Evolutionary conservation across 768 basidiomycete species (phyloP).

Genomic region (Austroboletus eburneus): DNA sequence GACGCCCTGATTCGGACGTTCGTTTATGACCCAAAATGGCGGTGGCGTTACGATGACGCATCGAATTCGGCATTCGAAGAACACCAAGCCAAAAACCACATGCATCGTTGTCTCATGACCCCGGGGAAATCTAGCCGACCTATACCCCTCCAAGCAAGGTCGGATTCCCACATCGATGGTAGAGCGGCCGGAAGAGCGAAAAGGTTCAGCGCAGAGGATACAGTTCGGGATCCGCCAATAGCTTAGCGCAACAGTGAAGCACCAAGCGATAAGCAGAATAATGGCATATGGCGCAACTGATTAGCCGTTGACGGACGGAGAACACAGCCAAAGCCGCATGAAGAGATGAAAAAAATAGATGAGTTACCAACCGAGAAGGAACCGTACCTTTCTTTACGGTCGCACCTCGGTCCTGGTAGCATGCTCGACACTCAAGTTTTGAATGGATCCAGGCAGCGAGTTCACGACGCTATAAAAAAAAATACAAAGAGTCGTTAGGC

Average conservation of each 20-base stretch:
- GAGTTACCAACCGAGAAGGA: slow-evolving; percentile 2
- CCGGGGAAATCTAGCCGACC: not conserved
- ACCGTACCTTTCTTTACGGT: not conserved
- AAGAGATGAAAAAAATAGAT: too few species aligned
- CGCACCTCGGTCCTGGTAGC: too few species aligned
- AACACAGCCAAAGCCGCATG: too few species aligned
- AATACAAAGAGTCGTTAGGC: slow-evolving; percentile 24
- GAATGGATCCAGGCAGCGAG: slow-evolving; percentile 3
- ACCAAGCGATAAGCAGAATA: not conserved
- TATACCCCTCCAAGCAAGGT: slow-evolving; percentile 1
- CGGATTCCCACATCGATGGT: slow-evolving; percentile 5
- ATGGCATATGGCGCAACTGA: not conserved
- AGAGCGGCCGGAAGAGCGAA: slow-evolving; percentile 8
- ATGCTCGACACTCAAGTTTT: not conserved
- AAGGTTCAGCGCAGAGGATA: not conserved
- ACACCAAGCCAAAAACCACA: not conserved
- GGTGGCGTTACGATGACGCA: slow-evolving; percentile 6
- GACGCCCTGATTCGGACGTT: slow-evolving; percentile 17
- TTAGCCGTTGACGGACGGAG: not conserved
- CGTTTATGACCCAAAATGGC: slow-evolving; percentile 23
- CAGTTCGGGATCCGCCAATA: not conserved
- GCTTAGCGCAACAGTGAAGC: not conserved
- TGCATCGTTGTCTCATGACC: slow-evolving; percentile 19
- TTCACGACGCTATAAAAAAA: slow-evolving; percentile 1
- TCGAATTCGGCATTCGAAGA: slow-evolving; percentile 1